Conservation (phyloP, 139 green algal genomes). For the Raphidocelis subcapitata region DNA sequence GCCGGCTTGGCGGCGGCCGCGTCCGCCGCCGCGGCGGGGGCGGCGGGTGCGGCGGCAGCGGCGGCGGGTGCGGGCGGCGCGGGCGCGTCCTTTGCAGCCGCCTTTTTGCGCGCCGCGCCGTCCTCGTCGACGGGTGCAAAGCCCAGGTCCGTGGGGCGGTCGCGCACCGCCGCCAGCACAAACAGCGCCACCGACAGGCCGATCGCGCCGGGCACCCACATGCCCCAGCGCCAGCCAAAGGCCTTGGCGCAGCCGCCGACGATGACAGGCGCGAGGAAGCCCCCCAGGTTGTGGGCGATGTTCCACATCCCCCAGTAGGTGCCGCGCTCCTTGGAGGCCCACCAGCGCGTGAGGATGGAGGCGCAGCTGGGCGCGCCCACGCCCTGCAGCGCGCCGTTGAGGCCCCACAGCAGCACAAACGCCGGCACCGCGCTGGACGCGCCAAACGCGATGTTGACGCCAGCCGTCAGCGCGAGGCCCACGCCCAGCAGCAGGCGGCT, state of each 20-base stretch:
- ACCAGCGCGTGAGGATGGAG: slow-evolving; percentile 83
- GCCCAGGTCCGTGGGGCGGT: slow-evolving; percentile 63
- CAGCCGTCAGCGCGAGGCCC: slow-evolving; percentile 75
- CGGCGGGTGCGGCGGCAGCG: not conserved
- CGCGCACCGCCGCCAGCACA: slow-evolving; percentile 53
- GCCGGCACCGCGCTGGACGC: slow-evolving; percentile 60
- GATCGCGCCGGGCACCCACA: slow-evolving; percentile 82
- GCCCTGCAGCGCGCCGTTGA: slow-evolving; percentile 78
- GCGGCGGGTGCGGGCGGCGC: not conserved
- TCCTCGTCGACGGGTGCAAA: slow-evolving; percentile 59
- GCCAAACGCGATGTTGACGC: slow-evolving; percentile 84
- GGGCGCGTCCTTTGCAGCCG: not conserved
- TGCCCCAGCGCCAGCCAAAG: slow-evolving; percentile 71
- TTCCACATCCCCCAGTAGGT: slow-evolving; percentile 81
- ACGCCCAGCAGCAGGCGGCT: slow-evolving; percentile 71
- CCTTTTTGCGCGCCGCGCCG: not conserved
- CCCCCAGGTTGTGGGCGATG: slow-evolving; percentile 89
- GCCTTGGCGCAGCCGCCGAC: slow-evolving; percentile 63
- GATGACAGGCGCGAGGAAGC: slow-evolving; percentile 84
- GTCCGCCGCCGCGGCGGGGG: not conserved
- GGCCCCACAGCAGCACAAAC: slow-evolving; percentile 74
- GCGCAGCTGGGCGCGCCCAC: slow-evolving; percentile 80
- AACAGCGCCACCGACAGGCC: slow-evolving; percentile 64
- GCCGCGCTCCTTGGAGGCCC: slow-evolving; percentile 67
- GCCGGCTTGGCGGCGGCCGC: not conserved